Conservation (phyloP, 495 filamentous ascomycete species). For the Hypoxylon rickii region DNA sequence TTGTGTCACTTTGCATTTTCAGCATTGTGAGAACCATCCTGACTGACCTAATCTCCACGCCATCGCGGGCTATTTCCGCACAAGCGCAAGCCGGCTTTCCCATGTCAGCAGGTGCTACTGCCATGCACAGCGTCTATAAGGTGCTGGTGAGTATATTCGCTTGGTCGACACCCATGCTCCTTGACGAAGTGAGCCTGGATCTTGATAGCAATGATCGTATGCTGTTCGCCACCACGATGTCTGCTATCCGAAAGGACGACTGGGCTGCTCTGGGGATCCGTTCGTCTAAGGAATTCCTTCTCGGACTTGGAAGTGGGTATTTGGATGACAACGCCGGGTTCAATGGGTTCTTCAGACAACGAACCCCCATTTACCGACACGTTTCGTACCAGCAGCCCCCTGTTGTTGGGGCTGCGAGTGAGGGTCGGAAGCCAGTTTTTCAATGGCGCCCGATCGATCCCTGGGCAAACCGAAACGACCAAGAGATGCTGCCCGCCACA, state of each 20-base stretch:
- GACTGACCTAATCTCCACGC: slow-evolving; percentile 47
- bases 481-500: slow-evolving; percentile 35
- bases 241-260: slow-evolving; percentile 44
- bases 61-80: slow-evolving; percentile 27
- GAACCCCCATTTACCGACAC: slow-evolving; percentile 43
- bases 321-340: slow-evolving; percentile 43
- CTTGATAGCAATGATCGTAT: slow-evolving; percentile 42
- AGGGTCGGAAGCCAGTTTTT: slow-evolving; percentile 46
- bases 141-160: slow-evolving; percentile 49
- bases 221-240: slow-evolving; percentile 39
- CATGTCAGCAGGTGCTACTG: slow-evolving; percentile 35
- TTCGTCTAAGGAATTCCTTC: slow-evolving; percentile 49
- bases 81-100: slow-evolving; percentile 39
- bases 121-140: slow-evolving; percentile 55
- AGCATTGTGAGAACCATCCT: slow-evolving; percentile 54
- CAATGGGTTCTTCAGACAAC: slow-evolving; percentile 51
- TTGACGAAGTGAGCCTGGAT: slow-evolving; percentile 44
- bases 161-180: slow-evolving; percentile 47
- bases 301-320: slow-evolving; percentile 51
- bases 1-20: slow-evolving; percentile 55
- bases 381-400: slow-evolving; percentile 42
- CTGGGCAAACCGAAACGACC: slow-evolving; percentile 40
- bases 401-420: slow-evolving; percentile 38
- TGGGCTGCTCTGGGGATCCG: slow-evolving; percentile 50
- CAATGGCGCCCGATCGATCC: slow-evolving; percentile 49